Evolutionary conservation across 176 grass and related monocot genomes (phyloP).

Genomic region (Coix lacrymajobi): DNA sequence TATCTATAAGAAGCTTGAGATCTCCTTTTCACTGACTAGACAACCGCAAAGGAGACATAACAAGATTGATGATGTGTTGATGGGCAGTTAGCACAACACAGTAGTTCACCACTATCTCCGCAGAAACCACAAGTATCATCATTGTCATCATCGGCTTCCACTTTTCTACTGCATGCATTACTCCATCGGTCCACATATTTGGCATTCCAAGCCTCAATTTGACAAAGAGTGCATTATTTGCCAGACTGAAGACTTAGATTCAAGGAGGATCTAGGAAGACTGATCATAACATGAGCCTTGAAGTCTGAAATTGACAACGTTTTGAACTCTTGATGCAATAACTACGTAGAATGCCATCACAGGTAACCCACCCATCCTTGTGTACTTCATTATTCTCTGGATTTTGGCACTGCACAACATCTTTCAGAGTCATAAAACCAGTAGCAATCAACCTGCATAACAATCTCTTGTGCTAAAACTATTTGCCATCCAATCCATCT

Average conservation of each 20-base stretch:
- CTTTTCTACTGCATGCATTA: constrained; percentile 32
- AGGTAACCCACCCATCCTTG: constrained; percentile 76
- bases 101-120: constrained; percentile 86
- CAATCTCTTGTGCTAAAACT: constrained; percentile 62
- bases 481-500: constrained; percentile 50
- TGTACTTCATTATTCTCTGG: constrained; percentile 49
- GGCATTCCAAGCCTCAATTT: constrained; percentile 84
- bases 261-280: constrained; percentile 48
- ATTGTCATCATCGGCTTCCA: constrained; percentile 63
- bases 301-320: constrained; percentile 72
- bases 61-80: constrained; percentile 86
- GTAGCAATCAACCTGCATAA: constrained; percentile 85
- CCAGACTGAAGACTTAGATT: constrained; percentile 88
- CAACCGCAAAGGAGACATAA: constrained; percentile 49
- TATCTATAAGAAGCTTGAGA: constrained; percentile 24
- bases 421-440: constrained; percentile 73
- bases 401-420: constrained; percentile 71
- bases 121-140: constrained; percentile 93
- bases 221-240: constrained; percentile 68
- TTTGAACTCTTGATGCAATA: constrained; percentile 67
- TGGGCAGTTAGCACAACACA: constrained; percentile 93
- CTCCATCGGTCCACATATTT: constrained; percentile 56
- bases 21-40: constrained; percentile 39
- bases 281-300: constrained; percentile 63
- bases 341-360: constrained; percentile 74